These are phyloP conservation scores for Syzygium grande DNA, from an alignment of 345 rosid species.

Conservation along the genomic window DNA sequence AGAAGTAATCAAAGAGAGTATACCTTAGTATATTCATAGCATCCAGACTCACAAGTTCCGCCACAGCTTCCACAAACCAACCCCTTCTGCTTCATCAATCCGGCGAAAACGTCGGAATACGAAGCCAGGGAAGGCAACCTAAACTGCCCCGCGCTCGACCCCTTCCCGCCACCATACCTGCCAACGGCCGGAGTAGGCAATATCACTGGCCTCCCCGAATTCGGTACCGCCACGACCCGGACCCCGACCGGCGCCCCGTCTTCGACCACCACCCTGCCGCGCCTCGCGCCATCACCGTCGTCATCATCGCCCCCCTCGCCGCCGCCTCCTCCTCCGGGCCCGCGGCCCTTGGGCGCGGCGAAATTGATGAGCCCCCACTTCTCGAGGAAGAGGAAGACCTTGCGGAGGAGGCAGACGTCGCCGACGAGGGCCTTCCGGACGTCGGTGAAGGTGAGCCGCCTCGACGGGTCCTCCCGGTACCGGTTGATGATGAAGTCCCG, in stretches of 20 bases:
- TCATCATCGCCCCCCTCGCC: conserved; percentile 7
- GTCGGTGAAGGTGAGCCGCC: conserved; percentile 69
- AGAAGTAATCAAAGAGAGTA: not conserved
- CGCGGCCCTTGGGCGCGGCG: not conserved
- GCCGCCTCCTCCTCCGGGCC: not conserved
- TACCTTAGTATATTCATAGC: conserved; percentile 57
- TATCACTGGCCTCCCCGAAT: conserved; percentile 43
- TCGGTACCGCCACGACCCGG: conserved; percentile 66
- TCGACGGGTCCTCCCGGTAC: conserved; percentile 69
- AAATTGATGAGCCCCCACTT: conserved; percentile 80
- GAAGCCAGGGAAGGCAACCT: conserved; percentile 57
- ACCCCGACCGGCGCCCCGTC: conserved; percentile 66
- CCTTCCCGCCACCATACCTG: not conserved
- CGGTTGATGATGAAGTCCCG: conserved; percentile 87
- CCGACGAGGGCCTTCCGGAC: conserved; percentile 73
- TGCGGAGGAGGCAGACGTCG: conserved; percentile 69
- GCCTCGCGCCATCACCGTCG: conserved; percentile 13
- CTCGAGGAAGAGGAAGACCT: conserved; percentile 65
- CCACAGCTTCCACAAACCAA: conserved; percentile 48
- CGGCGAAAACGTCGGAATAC: conserved; percentile 59
- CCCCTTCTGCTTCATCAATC: conserved; percentile 20
- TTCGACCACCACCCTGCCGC: conserved; percentile 36
- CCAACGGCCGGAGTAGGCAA: not conserved
- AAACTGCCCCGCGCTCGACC: not conserved
- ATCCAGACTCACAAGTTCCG: conserved; percentile 34